Base-by-base conservation (phyloP, 2,329 filamentous ascomycete species). In the Ophiobolus disseminans region DNA sequence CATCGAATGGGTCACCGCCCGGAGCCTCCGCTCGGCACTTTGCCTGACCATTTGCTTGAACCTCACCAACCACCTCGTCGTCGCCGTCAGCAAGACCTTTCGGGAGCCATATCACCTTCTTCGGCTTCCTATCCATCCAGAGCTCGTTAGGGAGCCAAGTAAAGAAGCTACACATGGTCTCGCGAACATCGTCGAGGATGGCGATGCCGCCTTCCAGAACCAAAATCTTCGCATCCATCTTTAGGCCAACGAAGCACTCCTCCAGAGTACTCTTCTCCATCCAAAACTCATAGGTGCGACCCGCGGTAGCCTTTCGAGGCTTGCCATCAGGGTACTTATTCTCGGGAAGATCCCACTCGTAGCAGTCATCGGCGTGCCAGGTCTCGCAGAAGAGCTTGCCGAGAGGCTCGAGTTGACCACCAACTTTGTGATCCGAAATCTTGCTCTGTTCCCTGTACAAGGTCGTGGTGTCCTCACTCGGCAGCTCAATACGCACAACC, bases 261-360 rank as follows among this genome's bases (percentile, higher is more conserved):
- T 76, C 51, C 14, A 88, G 72, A 2, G 84, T 68, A 4, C 79
- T 70, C 20, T 84, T 81, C 51, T 96, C 91, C 3, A 96, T 65
- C 63, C 88, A 84, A 56, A 95, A 86, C 10, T 69, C 67, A 53
- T 76, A 73, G 36, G 76, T 78, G 34, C 48, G 58, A 28, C 82
- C 76, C 13, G 71, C 59, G 6, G 50, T 50, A 9, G 46, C 43
- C 48, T 48, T 54, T 6, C 49, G 40, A 20, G 60, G 58, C 36
- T 59, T 60, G 14, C 60, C 63, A 6, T 55, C 40, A 3, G 61
- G 60, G 41, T 66, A 66, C 36, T 62, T 68, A 16, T 19, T 58
- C 44, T 50, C 63, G 6, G 73, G 73, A 1, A 76, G 57, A 41
- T 78, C 76, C 47, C 66, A 72, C 30, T 71, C 63, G 4, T 61